Conservation (phyloP, 2,329 filamentous ascomycete species). For the Fusarium sp. region DNA sequence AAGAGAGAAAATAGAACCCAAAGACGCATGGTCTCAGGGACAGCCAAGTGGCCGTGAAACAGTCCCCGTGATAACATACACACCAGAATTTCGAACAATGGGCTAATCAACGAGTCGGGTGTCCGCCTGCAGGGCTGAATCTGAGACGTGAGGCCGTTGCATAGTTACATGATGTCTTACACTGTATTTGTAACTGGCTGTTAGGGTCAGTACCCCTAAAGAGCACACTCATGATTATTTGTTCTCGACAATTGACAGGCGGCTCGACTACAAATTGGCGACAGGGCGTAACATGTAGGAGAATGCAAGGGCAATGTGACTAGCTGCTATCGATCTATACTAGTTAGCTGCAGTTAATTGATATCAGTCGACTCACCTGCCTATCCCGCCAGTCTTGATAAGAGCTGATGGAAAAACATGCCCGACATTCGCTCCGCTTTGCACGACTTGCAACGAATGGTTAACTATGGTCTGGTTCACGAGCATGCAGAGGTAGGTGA, state of each 20-base stretch:
- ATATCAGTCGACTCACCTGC: slow-evolving; percentile 28
- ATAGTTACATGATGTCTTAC: slow-evolving; percentile 35
- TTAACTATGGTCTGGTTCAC: slow-evolving; percentile 44
- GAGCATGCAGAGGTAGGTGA: slow-evolving; percentile 39
- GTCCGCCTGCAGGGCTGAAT: slow-evolving; percentile 33
- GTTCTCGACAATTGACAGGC: neutral
- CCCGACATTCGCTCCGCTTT: slow-evolving; percentile 32
- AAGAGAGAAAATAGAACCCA: neutral
- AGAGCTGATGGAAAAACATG: slow-evolving; percentile 11
- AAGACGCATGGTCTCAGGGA: slow-evolving; percentile 42
- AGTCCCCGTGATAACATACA: slow-evolving; percentile 29
- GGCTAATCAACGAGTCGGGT: slow-evolving; percentile 33
- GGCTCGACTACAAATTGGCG: neutral
- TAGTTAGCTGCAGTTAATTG: slow-evolving; percentile 16
- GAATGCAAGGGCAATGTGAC: slow-evolving; percentile 14
- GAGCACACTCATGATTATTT: neutral
- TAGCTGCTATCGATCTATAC: neutral
- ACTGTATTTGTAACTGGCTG: slow-evolving; percentile 22
- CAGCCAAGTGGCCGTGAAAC: slow-evolving; percentile 14
- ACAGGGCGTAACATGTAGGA: neutral
- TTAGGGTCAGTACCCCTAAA: slow-evolving; percentile 1
- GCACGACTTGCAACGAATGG: slow-evolving; percentile 41
- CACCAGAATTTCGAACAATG: slow-evolving; percentile 9
- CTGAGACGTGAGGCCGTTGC: slow-evolving; percentile 40
- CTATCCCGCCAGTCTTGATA: slow-evolving; percentile 35